These are phyloP conservation scores for Pichia phayaonensis DNA, from an alignment of 805 yeast genomes.

Conservation along the genomic window DNA sequence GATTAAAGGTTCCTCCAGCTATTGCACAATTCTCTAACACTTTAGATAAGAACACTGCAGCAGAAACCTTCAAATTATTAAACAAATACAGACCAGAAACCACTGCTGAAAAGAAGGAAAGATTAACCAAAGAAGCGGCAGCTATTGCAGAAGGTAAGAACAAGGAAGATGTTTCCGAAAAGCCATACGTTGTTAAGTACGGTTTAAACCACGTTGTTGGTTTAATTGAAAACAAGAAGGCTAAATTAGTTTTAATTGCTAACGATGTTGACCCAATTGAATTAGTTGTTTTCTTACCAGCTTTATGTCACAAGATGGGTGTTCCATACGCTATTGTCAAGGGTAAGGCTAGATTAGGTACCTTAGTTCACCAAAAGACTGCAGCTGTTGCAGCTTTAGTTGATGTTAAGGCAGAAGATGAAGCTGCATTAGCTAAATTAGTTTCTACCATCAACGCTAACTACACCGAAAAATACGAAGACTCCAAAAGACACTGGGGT, in stretches of 20 bases:
- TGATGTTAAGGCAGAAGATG: constrained; percentile 91
- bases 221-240: constrained; percentile 96
- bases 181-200: constrained; percentile 95
- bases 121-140: constrained; percentile 98
- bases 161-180: constrained; percentile 92
- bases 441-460: constrained; percentile 89
- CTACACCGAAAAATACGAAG: constrained; percentile 92
- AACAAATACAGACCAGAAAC: constrained; percentile 99
- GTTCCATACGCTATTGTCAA: constrained; percentile 97
- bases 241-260: constrained; percentile 94
- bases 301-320: constrained; percentile 99
- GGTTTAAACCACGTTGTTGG: constrained; percentile 99
- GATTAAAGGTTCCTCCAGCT: constrained; percentile 99
- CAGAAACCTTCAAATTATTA: constrained; percentile 93
- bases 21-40: constrained; percentile 93
- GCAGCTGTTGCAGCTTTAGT: constrained; percentile 96
- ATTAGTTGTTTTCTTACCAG: constrained; percentile 94
- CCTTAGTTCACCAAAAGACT: constrained; percentile 95
- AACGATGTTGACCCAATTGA: constrained; percentile 99
- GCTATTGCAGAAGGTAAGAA: constrained; percentile 98
- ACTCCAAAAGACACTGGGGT: constrained; percentile 98
- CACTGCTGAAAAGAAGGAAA: constrained; percentile 94
- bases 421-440: constrained; percentile 87
- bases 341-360: constrained; percentile 98
- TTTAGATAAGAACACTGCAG: constrained; percentile 98